A percentile compares a stretch with the other conserved stretches of the same genome.
phyloP scores from a whole-genome alignment of 331 rosid species.

The Erythrophleum ivorense region DNA sequence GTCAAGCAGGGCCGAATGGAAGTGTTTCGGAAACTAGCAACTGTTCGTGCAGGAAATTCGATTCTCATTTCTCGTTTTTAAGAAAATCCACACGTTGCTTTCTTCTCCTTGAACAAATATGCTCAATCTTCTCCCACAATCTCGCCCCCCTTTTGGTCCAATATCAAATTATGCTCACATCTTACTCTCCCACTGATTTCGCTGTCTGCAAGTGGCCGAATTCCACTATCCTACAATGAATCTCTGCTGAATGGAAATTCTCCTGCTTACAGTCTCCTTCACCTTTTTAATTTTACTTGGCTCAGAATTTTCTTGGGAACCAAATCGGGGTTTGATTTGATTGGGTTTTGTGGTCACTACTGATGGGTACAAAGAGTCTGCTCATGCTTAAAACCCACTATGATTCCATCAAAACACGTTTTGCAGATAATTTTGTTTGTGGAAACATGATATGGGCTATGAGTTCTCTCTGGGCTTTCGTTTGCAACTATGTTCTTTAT shows the following conservation, averaged over 20 bases:
- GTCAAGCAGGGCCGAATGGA: not conserved
- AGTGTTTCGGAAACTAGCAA: not conserved
- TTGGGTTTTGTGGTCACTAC: slow-evolving; percentile 9
- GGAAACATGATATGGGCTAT: slow-evolving; percentile 47
- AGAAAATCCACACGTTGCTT: slow-evolving; percentile 29
- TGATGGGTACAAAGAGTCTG: slow-evolving; percentile 55
- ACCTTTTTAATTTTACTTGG: slow-evolving; percentile 14
- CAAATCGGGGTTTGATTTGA: slow-evolving; percentile 5
- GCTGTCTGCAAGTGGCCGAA: slow-evolving; percentile 39
- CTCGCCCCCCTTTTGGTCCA: slow-evolving; percentile 41
- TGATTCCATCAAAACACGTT: slow-evolving; percentile 33
- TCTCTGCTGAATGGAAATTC: slow-evolving; percentile 19
- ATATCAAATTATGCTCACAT: slow-evolving; percentile 5
- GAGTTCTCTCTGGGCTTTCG: slow-evolving; percentile 42
- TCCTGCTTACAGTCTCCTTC: not conserved
- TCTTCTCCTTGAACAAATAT: slow-evolving; percentile 23
- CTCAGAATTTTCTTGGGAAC: slow-evolving; percentile 24
- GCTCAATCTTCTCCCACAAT: slow-evolving; percentile 50
- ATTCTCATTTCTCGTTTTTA: not conserved
- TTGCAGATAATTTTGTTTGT: slow-evolving; percentile 37
- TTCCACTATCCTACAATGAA: slow-evolving; percentile 46
- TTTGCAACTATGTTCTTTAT: slow-evolving; percentile 41
- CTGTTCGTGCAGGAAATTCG: slow-evolving; percentile 23
- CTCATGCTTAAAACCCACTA: slow-evolving; percentile 45
- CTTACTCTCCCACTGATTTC: slow-evolving; percentile 41